Conservation (phyloP, 495 filamentous ascomycete genomes). For the Niebla homalea region DNA sequence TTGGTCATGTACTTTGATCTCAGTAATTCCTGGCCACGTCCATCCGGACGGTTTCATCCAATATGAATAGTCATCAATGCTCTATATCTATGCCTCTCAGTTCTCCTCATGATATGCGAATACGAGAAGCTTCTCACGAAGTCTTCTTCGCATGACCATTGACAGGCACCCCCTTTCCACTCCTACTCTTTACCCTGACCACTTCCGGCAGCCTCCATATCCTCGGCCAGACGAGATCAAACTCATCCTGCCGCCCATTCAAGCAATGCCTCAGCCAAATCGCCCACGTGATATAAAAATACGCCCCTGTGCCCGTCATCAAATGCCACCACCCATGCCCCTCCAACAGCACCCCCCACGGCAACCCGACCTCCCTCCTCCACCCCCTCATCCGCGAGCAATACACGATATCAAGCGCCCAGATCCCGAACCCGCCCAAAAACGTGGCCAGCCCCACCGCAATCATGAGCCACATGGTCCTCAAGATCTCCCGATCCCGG, state of each 20-base stretch:
- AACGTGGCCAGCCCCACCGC: constrained; percentile 59
- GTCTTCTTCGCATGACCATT: constrained; percentile 29
- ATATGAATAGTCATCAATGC: neutral
- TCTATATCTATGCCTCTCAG: constrained; percentile 1
- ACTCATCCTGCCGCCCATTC: constrained; percentile 64
- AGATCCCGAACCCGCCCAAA: constrained; percentile 71
- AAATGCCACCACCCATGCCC: constrained; percentile 93
- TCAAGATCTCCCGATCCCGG: constrained; percentile 46
- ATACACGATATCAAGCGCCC: constrained; percentile 75
- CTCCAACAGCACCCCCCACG: constrained; percentile 83
- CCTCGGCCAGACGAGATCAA: constrained; percentile 57
- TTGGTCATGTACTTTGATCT: too few relatives aligned
- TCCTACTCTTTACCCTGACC: constrained; percentile 27
- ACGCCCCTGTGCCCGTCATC: constrained; percentile 57
- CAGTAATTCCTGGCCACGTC: too few relatives aligned
- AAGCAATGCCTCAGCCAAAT: constrained; percentile 76
- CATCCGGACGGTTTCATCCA: too few relatives aligned
- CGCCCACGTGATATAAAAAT: constrained; percentile 75
- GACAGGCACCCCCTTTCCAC: constrained; percentile 18
- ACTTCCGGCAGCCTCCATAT: constrained; percentile 56
- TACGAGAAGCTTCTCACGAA: constrained; percentile 16
- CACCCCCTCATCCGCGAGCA: constrained; percentile 58
- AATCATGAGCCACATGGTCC: constrained; percentile 67
- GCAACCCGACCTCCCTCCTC: constrained; percentile 62
- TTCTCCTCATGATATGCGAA: neutral